Percentiles rank a stretch among this genome's conserved stretches.
These are phyloP conservation scores for Cucumis hystrix DNA, from an alignment of 306 rosid genomes.

Conservation along the genomic window DNA sequence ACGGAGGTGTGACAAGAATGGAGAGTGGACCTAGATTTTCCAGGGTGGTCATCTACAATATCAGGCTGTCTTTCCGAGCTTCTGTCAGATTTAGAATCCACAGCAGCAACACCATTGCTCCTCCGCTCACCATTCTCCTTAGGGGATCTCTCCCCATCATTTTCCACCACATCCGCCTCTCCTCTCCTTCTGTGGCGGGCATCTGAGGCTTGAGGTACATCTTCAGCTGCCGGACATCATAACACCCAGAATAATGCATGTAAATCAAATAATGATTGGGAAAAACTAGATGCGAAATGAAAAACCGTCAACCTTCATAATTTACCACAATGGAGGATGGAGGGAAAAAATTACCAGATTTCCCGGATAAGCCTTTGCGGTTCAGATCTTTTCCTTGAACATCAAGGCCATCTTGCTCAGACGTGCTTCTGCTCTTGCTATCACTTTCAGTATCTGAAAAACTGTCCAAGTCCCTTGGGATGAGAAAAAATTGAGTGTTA, in stretches of 20 bases:
- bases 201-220: neutral
- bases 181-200: slow-evolving; percentile 29
- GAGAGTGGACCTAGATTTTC: slow-evolving; percentile 82
- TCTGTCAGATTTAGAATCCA: slow-evolving; percentile 39
- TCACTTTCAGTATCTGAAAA: slow-evolving; percentile 51
- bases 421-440: slow-evolving; percentile 27
- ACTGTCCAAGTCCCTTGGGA: slow-evolving; percentile 43
- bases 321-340: neutral
- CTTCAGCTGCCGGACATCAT: slow-evolving; percentile 25
- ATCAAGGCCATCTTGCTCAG: slow-evolving; percentile 31
- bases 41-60: slow-evolving; percentile 63
- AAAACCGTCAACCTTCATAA: neutral
- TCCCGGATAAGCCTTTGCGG: slow-evolving; percentile 21
- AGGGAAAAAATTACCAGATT: slow-evolving; percentile 28
- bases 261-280: neutral
- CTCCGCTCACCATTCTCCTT: slow-evolving; percentile 62
- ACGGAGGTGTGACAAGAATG: slow-evolving; percentile 51
- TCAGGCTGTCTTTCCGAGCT: slow-evolving; percentile 68
- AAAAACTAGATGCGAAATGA: neutral
- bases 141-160: slow-evolving; percentile 24
- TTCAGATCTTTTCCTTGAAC: slow-evolving; percentile 27
- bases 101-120: slow-evolving; percentile 46
- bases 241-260: neutral
- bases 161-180: slow-evolving; percentile 22
- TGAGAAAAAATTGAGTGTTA: slow-evolving; percentile 3